These are phyloP conservation scores for Parmelia sp. DNA, from an alignment of 495 filamentous ascomycete genomes.

Conservation along the genomic window DNA sequence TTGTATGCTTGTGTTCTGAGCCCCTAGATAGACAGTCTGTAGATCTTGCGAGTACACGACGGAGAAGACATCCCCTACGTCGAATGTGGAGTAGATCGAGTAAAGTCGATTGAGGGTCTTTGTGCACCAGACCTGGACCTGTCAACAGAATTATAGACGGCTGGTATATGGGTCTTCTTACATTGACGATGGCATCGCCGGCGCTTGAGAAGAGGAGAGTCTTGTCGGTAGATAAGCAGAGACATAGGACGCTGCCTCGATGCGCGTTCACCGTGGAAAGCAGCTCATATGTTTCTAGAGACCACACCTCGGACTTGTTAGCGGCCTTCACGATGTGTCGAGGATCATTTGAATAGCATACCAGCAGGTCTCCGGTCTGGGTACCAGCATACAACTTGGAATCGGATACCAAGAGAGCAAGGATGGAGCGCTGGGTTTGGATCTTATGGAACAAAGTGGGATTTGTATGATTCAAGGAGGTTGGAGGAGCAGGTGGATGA, in stretches of 20 bases:
- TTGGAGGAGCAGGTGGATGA: neutral
- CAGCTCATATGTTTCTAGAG: constrained; percentile 74
- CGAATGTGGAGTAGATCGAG: constrained; percentile 87
- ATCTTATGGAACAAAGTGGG: constrained; percentile 63
- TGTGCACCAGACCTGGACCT: constrained; percentile 57
- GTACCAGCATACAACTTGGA: constrained; percentile 76
- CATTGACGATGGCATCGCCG: constrained; percentile 88
- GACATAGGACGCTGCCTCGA: constrained; percentile 78
- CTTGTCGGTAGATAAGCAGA: constrained; percentile 69
- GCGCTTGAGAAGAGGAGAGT: constrained; percentile 84
- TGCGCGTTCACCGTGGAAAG: constrained; percentile 74
- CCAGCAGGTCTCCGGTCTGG: constrained; percentile 84
- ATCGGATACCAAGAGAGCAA: constrained; percentile 59
- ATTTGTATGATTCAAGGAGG: constrained; percentile 2
- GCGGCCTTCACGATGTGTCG: constrained; percentile 12
- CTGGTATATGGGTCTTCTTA: constrained; percentile 35
- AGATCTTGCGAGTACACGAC: constrained; percentile 73
- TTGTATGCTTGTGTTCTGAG: constrained; percentile 92
- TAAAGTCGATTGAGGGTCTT: constrained; percentile 62
- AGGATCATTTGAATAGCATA: constrained; percentile 31
- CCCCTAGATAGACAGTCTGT: constrained; percentile 82
- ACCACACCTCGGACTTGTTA: constrained; percentile 59
- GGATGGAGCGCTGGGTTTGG: constrained; percentile 64
- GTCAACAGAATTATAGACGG: neutral
- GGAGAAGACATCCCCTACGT: constrained; percentile 94